Conservation (phyloP, 2,329 filamentous ascomycete genomes). For the Penicillium sp. region DNA sequence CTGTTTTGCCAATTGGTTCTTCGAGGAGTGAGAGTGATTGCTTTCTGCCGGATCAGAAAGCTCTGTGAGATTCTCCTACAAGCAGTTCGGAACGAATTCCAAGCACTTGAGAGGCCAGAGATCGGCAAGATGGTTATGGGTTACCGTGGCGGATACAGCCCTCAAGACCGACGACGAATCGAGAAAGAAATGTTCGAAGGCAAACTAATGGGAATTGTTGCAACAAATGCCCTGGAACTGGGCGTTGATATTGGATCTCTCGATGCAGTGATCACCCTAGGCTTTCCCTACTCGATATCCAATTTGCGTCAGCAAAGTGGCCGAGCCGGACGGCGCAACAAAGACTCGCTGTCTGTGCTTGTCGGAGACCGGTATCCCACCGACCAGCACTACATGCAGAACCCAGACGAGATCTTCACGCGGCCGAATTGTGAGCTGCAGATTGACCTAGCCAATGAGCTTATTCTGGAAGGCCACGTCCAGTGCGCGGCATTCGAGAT, state of each 20-base stretch:
- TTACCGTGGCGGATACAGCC: slow-evolving; percentile 91
- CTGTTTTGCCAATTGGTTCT: slow-evolving; percentile 88
- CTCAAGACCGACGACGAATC: slow-evolving; percentile 82
- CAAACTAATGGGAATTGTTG: slow-evolving; percentile 86
- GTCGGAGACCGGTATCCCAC: slow-evolving; percentile 86
- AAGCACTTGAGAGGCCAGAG: slow-evolving; percentile 68
- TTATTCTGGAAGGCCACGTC: slow-evolving; percentile 87
- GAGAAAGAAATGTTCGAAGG: slow-evolving; percentile 97
- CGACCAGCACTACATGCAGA: slow-evolving; percentile 96
- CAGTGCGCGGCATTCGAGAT: slow-evolving; percentile 96
- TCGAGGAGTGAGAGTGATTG: slow-evolving; percentile 84
- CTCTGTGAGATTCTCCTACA: slow-evolving; percentile 81
- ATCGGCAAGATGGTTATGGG: slow-evolving; percentile 82
- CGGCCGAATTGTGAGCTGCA: slow-evolving; percentile 85
- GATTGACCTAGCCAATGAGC: slow-evolving; percentile 86
- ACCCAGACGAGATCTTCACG: slow-evolving; percentile 86
- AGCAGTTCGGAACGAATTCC: slow-evolving; percentile 75
- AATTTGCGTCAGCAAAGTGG: slow-evolving; percentile 94
- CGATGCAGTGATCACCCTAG: slow-evolving; percentile 89
- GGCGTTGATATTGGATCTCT: slow-evolving; percentile 93
- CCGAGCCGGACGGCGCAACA: slow-evolving; percentile 84
- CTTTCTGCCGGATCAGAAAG: slow-evolving; percentile 84
- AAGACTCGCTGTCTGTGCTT: slow-evolving; percentile 85
- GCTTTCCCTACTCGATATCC: slow-evolving; percentile 92
- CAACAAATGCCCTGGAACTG: slow-evolving; percentile 87